Evolutionary conservation across 1,284 basidiomycete species (phyloP).

Genomic region (Cryptococcus sp.): DNA sequence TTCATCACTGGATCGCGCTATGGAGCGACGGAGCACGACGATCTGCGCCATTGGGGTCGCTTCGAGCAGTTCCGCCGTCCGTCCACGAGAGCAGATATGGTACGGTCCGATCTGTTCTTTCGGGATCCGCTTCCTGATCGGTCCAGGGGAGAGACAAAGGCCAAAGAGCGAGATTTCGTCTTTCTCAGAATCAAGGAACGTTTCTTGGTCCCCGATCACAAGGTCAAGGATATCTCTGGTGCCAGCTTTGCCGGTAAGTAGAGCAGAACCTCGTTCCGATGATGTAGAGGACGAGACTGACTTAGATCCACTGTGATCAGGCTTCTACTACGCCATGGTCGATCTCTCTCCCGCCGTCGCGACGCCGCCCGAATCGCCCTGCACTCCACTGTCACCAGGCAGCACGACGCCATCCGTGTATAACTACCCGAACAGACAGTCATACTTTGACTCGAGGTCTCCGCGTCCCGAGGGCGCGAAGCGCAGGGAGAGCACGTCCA

Average conservation of each 20-base stretch:
- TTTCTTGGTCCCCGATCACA: slow-evolving; percentile 91
- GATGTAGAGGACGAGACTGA: not conserved
- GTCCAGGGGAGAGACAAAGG: slow-evolving; percentile 28
- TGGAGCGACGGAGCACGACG: slow-evolving; percentile 83
- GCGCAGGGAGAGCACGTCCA: slow-evolving; percentile 27
- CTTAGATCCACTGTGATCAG: slow-evolving; percentile 52
- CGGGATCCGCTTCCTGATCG: slow-evolving; percentile 55
- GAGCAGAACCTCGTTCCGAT: slow-evolving; percentile 1
- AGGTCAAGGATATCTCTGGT: slow-evolving; percentile 89
- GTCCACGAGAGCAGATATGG: slow-evolving; percentile 60
- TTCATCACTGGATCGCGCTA: slow-evolving; percentile 77
- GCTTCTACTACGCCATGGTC: slow-evolving; percentile 72
- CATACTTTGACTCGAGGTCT: slow-evolving; percentile 21
- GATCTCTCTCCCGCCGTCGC: slow-evolving; percentile 44
- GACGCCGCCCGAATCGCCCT: slow-evolving; percentile 34
- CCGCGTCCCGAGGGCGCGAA: slow-evolving; percentile 22
- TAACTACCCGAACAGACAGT: slow-evolving; percentile 13
- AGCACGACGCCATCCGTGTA: slow-evolving; percentile 11
- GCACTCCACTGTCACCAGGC: slow-evolving; percentile 15
- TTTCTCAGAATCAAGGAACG: slow-evolving; percentile 98
- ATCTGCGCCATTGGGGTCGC: slow-evolving; percentile 85
- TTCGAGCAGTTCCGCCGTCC: slow-evolving; percentile 84
- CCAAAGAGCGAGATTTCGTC: slow-evolving; percentile 54
- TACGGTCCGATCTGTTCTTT: slow-evolving; percentile 72
- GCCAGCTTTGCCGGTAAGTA: slow-evolving; percentile 87